Evolutionary conservation across 176 grass and related monocot species (phyloP), one percentile per base, ranked within the genome.

Genomic region (Hsuehochloa calcarea): DNA sequence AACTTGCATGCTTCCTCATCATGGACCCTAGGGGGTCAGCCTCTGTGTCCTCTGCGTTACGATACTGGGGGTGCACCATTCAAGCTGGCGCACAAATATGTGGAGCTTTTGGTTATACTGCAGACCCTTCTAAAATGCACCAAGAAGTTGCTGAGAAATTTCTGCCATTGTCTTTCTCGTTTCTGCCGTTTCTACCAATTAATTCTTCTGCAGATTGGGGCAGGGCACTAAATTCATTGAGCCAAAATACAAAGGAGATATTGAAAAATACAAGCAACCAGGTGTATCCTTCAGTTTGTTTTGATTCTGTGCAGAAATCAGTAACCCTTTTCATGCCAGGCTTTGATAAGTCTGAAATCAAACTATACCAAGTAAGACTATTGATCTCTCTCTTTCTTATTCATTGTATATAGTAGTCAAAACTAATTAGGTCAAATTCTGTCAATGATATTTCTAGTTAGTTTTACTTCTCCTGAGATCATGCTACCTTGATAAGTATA

Each of bases 1-100:
- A 95, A 45, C 88, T 98, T 80, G 80, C 91, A 16, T 98, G 93
- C 86, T 98, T 94, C 77, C 84, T 98, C 50, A 62, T 95, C 67
- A 91, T 93, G 96, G 91, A 98, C 54, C 73, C 87, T 43, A 88
- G 34, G 22, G 80, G 44, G 74, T 72, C 80, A 47, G 59, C 83
- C 50, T 90, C 89, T 61, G 86, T 94, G 27, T 90, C 85, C 37
- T 89, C 91, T 70, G 93, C 91, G 78, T 75, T 95, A 52, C 65
- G 91, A 81, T 98, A 95, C 81, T 98, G 96, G 96, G 96, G 96
- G 19, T 98, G 93, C 79, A 92, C 93, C 35, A 98, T 90, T 85
- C 96, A 98, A 95, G 91, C 89, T 84, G 96, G 93, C 25, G 67
- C 84, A 38, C 72, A 92, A 58, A 92, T 98, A 85, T 86, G 74